Evolutionary conservation across 2,329 filamentous ascomycete genomes (phyloP), one percentile per base, ranked within the genome.

Genomic region (Hyphodiscus sp.): DNA sequence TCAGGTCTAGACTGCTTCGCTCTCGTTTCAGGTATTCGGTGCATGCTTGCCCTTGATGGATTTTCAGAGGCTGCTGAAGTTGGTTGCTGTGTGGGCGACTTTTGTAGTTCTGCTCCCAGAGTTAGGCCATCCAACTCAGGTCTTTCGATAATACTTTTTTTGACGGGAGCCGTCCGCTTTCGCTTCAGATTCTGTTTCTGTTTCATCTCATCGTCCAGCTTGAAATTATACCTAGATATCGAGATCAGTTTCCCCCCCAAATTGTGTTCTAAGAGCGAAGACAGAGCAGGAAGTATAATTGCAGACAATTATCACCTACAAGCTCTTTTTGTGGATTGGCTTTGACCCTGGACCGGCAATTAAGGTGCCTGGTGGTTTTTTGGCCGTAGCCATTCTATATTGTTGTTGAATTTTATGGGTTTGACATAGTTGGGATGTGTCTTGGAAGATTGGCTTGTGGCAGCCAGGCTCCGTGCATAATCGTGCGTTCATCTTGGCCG

Each of bases 301-400:
- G 23, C 23, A 8, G 4, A 26, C 8, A 26, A 8, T 26, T 26
- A 8, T 26, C 3, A 26, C 23, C 26, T 65, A 57, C 20, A 63
- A 23, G n/a, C 61, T 62, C 7, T 26, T 47, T 44, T 64, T 63
- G 10, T 58, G 49, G 20, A 63, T 41, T 5, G 47, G 42, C n/a
- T 47, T 55, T 5, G 51, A 20, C 0, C 16, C 10, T 16, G 46
- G 29, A 10, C 45, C 20, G 1, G 42, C 41, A 26, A 26, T 20
- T 13, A 42, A 38, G 19, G 10, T 23, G 11, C 33, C 41, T 20
- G 26, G 45, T 41, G 41, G 51, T 42, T 49, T 50, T 29, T 45
- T 49, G 10, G 43, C 30, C 15, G 47, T 20, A 29, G 50, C 43
- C 20, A 18, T 29, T 43, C n/a, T n/a, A 29, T 44, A 38, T 30